Evolutionary conservation across 768 basidiomycete genomes (phyloP).

Genomic region (Leucosporidium yakuticum): DNA sequence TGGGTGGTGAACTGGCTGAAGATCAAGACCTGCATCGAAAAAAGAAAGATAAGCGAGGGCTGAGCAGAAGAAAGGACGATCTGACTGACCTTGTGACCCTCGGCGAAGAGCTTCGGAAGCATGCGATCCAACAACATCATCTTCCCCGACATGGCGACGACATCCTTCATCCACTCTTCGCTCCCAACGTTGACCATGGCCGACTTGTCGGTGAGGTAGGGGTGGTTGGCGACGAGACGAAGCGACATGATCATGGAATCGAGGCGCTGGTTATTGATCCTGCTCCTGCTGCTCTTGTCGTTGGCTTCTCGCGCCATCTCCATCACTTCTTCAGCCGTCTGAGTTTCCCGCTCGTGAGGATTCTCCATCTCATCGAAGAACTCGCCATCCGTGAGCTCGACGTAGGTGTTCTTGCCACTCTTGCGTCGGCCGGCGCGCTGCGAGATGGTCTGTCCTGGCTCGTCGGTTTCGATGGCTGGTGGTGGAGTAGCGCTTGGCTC

Average conservation of each 20-base stretch:
- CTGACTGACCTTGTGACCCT: constrained; percentile 57
- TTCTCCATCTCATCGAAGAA: constrained; percentile 2
- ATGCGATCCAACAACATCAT: constrained; percentile 93
- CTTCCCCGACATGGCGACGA: constrained; percentile 85
- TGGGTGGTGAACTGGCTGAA: constrained; percentile 76
- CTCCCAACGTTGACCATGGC: constrained; percentile 75
- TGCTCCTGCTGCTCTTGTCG: not conserved
- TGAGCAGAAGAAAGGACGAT: too few species aligned
- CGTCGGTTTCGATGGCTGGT: not conserved
- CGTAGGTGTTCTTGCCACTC: constrained; percentile 46
- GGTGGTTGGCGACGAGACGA: constrained; percentile 69
- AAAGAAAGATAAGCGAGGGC: too few species aligned
- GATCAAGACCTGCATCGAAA: constrained; percentile 37
- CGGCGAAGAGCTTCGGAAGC: constrained; percentile 69
- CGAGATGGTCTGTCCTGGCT: not conserved
- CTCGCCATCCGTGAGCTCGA: constrained; percentile 53
- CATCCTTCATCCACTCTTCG: constrained; percentile 66
- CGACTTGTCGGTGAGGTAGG: constrained; percentile 42
- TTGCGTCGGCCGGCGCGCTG: not conserved
- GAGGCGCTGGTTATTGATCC: constrained; percentile 43
- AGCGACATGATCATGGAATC: constrained; percentile 95
- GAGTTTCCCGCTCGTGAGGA: not conserved
- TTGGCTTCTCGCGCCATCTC: not conserved
- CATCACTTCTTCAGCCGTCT: not conserved
- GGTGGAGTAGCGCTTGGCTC: not conserved